Evolutionary conservation across 139 green algal species (phyloP), one percentile per base, ranked within the genome.

Genomic region (Chlamydomonas asymmetrica): DNA sequence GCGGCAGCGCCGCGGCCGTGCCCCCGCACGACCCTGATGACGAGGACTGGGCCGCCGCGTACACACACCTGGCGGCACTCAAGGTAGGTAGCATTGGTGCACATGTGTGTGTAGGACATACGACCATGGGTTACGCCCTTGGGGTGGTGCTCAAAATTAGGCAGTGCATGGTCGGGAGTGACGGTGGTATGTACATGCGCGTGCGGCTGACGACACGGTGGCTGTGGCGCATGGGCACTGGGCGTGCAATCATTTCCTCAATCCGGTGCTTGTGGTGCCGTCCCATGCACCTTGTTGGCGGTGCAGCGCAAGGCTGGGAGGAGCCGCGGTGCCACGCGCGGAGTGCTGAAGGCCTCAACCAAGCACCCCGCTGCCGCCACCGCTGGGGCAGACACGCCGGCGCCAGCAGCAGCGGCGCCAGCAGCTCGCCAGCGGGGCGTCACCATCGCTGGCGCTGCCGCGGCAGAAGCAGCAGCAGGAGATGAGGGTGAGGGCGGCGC

Each of bases 241-340:
- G 16, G 5, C 9, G 50, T 60, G 50, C 50, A 34, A 22, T 7
- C n/a, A 25, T 6, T 3, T 61, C 10, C 25, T 61, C 52, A 5
- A 25, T 61, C 10, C 6, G 27, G 3, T 35, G 5, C 27, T 3
- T 4, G 38, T 5, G 18, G 35, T 25, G n/a, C 27, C 35, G n/a
- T n/a, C n/a, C n/a, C n/a, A n/a, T n/a, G n/a, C n/a, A n/a, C n/a
- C n/a, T n/a, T n/a, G n/a, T n/a, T n/a, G n/a, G n/a, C n/a, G n/a
- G n/a, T 43, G 22, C 59, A 77, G 71, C 59, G 60, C 22, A 77
- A 77, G 71, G 60, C 43, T 13, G 39, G 41, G 40, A 62, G 54
- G 59, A 59, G 71, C 9, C 60, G 60, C 2, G 71, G 41, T 16
- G 71, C 71, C 22, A 57, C 71, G 4, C 71, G 71, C 34, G 71